Base-by-base conservation (phyloP, 805 yeast species). In the Suhomyces sp. region DNA sequence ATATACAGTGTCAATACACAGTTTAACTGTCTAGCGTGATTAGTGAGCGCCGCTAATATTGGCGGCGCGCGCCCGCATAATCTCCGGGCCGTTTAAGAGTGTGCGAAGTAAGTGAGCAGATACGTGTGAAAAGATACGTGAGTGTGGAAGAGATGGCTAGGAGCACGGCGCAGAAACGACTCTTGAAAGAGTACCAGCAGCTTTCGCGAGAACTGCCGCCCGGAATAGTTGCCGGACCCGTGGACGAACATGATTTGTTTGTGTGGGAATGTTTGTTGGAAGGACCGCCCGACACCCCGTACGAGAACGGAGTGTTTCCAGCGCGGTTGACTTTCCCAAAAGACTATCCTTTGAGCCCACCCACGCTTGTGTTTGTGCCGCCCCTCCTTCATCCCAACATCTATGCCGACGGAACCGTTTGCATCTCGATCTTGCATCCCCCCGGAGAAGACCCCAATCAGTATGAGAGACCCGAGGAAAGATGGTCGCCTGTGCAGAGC, bases 401-500 rank as follows among this genome's bases (percentile, higher is more conserved):
- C 51, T 94, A 93, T 68, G 84, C 88, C 48, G 96, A 92, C 65
- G 99, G 99, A 2, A 90, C 90, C 23, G 99, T 94, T 3, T 94
- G 99, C 69, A 94, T 94, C 48, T 90, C 97, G 13, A 94, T 94
- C 48, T 76, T 94, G 58, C 99, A 94, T 67, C 85, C 97, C 1
- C 97, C 98, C 0, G 99, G 99, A 9, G 96, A 92, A 61, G 99
- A 94, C 69, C 98, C 99, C 19, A 83, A 91, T 68, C 91, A 87
- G 79, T 94, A 94, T 71, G 99, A 94, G 69, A 72, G 89, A 29
- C 96, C 98, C 0, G 96, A 92, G 61, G 99, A 94, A 72, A 77
- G 99, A 59, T 94, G 99, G 99, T 88, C 96, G 6, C 99, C 99
- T 0, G 92, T 94, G 29, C 99, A 94, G 69, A 88, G 96, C 66